Conservation (phyloP, 306 rosid genomes). For the Sphenostylis stenocarpa region DNA sequence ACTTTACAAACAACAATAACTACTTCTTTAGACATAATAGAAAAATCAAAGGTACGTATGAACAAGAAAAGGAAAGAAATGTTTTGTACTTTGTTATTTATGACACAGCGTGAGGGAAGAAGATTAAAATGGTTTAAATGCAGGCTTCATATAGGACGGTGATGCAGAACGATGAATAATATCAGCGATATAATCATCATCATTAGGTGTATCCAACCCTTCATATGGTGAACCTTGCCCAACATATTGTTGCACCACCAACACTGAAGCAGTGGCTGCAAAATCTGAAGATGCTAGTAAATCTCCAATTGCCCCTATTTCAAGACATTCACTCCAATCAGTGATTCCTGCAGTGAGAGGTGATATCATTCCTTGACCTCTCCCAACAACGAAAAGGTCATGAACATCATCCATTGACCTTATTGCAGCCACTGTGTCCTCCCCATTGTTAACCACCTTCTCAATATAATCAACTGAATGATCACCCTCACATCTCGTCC, state of each 20-base stretch:
- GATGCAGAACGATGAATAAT: neutral
- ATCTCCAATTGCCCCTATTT: constrained; percentile 89
- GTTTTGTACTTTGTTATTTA: neutral
- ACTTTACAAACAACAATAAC: neutral
- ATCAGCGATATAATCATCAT: constrained; percentile 11
- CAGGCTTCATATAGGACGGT: constrained; percentile 4
- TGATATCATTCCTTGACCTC: constrained; percentile 77
- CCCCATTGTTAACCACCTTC: constrained; percentile 74
- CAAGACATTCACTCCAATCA: constrained; percentile 98
- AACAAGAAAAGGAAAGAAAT: neutral
- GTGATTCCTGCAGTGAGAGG: constrained; percentile 86
- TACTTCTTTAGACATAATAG: neutral
- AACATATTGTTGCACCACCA: constrained; percentile 73
- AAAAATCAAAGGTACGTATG: neutral
- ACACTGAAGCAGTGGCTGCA: constrained; percentile 77
- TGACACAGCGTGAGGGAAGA: neutral
- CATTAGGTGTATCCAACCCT: constrained; percentile 24
- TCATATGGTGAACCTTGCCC: constrained; percentile 42
- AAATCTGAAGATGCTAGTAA: constrained; percentile 84
- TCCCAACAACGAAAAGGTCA: constrained; percentile 81
- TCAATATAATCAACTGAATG: constrained; percentile 53
- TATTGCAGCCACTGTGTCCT: constrained; percentile 77
- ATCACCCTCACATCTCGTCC: constrained; percentile 1
- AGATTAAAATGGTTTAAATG: neutral
- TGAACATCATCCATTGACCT: constrained; percentile 65